Conservation (phyloP, 2,329 filamentous ascomycete species). For the Penicillium sp. region DNA sequence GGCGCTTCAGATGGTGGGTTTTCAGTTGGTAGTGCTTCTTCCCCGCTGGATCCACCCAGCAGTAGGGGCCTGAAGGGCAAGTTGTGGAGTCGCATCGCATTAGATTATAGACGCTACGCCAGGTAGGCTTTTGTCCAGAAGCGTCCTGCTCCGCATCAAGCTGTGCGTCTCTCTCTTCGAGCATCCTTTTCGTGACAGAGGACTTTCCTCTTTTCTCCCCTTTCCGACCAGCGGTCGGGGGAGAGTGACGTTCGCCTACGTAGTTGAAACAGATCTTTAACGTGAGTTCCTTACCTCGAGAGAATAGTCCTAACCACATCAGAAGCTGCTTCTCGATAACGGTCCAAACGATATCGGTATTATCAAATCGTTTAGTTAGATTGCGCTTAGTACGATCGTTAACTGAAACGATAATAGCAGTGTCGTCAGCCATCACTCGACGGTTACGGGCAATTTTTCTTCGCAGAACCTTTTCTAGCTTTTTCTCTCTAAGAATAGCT, state of each 20-base stretch:
- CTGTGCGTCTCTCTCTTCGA: conserved; percentile 3
- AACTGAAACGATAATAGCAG: no score
- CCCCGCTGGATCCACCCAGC: conserved; percentile 7
- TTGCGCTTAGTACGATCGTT: no score
- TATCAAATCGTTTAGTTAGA: no score
- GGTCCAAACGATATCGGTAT: no score
- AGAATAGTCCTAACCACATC: conserved; percentile 4
- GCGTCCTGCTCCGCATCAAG: conserved; percentile 7
- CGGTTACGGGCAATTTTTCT: no score
- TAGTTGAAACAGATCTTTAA: conserved; percentile 10
- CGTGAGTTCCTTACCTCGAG: conserved; percentile 3
- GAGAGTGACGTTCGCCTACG: neutral
- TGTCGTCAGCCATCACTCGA: no score
- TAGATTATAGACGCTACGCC: conserved; percentile 6
- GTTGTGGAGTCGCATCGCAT: conserved; percentile 2
- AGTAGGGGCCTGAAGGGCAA: conserved; percentile 6
- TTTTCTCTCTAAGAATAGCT: no score
- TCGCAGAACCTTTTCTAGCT: no score
- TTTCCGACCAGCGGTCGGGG: no score
- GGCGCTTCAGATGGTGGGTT: conserved; percentile 3
- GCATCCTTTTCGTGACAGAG: no score
- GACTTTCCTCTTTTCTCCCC: no score
- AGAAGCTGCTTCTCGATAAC: conserved; percentile 10
- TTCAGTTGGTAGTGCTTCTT: conserved; percentile 11
- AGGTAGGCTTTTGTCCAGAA: neutral